Conservation (phyloP, 1,284 basidiomycete species). For the Austroboletus niveus region DNA sequence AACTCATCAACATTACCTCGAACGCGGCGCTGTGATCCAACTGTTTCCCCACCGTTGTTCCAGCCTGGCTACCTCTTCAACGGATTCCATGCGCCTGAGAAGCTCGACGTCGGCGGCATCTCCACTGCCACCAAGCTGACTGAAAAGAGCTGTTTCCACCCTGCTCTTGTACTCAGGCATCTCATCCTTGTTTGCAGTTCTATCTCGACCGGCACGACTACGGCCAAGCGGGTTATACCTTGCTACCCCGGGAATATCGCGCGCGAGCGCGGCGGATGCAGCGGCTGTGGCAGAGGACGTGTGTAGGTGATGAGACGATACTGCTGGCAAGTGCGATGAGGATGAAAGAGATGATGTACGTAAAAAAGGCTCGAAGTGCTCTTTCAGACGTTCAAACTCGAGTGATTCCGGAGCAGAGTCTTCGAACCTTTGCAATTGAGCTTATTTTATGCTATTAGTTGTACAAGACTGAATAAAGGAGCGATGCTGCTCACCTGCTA, state of each 20-base stretch:
- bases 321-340: constrained; percentile 48
- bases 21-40: constrained; percentile 69
- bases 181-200: constrained; percentile 66
- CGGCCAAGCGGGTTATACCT: constrained; percentile 69
- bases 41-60: constrained; percentile 82
- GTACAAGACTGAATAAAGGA: neutral
- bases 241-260: constrained; percentile 75
- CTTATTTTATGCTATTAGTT: constrained; percentile 40
- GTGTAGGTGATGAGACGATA: constrained; percentile 63
- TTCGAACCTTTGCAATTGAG: constrained; percentile 85
- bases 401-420: constrained; percentile 80
- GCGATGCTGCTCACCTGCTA: constrained; percentile 63
- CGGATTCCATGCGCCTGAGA: constrained; percentile 58
- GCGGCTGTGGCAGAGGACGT: constrained; percentile 81
- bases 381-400: constrained; percentile 90
- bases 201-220: constrained; percentile 53
- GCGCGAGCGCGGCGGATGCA: constrained; percentile 77
- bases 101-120: constrained; percentile 72
- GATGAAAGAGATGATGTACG: constrained; percentile 72
- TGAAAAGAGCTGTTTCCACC: constrained; percentile 57
- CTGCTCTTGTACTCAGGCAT: constrained; percentile 71
- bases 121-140: constrained; percentile 51
- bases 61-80: constrained; percentile 65
- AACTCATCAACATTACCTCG: constrained; percentile 45
- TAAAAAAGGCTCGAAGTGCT: constrained; percentile 90